Evolutionary conservation across 164 flowering plant species (phyloP), one percentile per base, ranked within the genome.

Genomic region (Nymphaea colorata): DNA sequence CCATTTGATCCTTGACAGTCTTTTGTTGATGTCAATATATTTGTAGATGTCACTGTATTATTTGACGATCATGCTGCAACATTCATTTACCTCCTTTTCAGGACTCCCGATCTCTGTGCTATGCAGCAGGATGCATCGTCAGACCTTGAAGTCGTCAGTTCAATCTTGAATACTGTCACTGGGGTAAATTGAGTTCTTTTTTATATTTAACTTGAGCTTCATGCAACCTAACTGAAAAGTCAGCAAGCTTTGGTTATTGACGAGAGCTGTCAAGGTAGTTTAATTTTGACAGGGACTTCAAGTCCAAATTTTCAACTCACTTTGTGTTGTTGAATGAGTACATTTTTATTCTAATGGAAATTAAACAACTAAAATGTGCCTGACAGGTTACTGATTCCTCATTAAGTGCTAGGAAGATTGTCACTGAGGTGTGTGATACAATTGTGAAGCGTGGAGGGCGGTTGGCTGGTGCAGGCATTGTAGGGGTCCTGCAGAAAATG

Each of bases 381-480:
- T 18, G 66, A 71, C 82, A 86, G 91, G 84, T 84, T 1, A 8
- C 14, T 18, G 71, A 69, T 36, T 76, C 90, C 43, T 70, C 73
- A 64, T 51, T 80, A 71, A 78, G 55, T 41, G 78, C 83, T 12
- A 79, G 97, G 71, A 82, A 78, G 73, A 75, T 74, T 0, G 86
- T 85, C 3, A 12, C 86, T 14, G 88, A 86, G 42, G 88, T 88
- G 3, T 91, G 94, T 42, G 90, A 91, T 73, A 79, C 87, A 0
- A 80, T 93, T 3, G 91, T 78, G 51, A 85, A 80, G 76, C 85
- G 95, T 36, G 96, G 90, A 3, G 93, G 91, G 5, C 77, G 93
- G 18, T 70, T 93, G 64, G 96, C 93, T 0, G 98, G 93, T 41
- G 98, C 97, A 42, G 97, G 98, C 18, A 93, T 93, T 25, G 96